Evolutionary conservation across 805 yeast genomes (phyloP).

Genomic region (Naumovozyma dairenensis): DNA sequence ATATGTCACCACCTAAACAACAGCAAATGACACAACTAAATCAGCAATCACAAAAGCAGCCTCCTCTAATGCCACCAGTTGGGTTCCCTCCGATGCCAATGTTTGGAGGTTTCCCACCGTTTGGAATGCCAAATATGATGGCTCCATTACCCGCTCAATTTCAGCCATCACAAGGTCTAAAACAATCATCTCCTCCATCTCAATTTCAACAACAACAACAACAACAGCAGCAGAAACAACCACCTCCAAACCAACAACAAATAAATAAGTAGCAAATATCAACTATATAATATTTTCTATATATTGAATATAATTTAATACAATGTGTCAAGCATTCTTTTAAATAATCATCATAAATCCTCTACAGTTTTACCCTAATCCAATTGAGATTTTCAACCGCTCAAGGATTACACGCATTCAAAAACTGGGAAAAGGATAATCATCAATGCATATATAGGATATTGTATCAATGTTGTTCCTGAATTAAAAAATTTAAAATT

Average conservation of each 20-base stretch:
- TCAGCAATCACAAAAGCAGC: slow-evolving; percentile 1
- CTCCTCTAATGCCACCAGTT: slow-evolving; percentile 18
- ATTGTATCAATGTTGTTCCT: too few species aligned
- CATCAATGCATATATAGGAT: too few species aligned
- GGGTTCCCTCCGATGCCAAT: slow-evolving; percentile 27
- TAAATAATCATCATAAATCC: too few species aligned
- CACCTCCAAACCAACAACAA: slow-evolving; percentile 1
- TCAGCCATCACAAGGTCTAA: neutral
- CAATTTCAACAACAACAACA: slow-evolving; percentile 5
- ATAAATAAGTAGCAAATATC: too few species aligned
- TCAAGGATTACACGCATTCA: too few species aligned
- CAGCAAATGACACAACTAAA: slow-evolving; percentile 2
- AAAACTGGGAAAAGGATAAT: too few species aligned
- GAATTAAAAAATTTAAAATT: too few species aligned
- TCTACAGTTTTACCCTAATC: too few species aligned
- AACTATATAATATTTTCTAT: too few species aligned
- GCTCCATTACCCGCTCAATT: slow-evolving; percentile 12
- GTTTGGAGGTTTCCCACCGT: slow-evolving; percentile 30
- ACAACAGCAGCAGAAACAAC: slow-evolving; percentile 5
- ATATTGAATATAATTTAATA: too few species aligned
- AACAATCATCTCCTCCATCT: slow-evolving; percentile 22
- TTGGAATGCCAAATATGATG: slow-evolving; percentile 32
- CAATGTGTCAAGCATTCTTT: too few species aligned
- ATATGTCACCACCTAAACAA: neutral
- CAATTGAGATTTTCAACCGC: too few species aligned